These are phyloP conservation scores for Picea mariana DNA, from an alignment of 83 land plant genomes.

Conservation along the genomic window DNA sequence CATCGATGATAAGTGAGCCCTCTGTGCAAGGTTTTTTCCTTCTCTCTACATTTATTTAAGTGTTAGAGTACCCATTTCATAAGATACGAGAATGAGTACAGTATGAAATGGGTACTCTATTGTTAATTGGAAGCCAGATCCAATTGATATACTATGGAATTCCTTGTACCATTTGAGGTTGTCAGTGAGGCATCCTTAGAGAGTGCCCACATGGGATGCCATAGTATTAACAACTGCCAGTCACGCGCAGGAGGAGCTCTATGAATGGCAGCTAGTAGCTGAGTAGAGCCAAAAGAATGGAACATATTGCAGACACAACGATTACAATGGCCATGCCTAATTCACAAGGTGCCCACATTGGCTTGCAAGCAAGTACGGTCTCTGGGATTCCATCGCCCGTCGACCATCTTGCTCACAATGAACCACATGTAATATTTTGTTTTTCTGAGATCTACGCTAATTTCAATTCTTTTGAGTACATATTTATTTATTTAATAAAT, in stretches of 20 bases:
- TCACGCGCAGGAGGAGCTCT: constrained; percentile 90
- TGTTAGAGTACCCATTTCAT: no score
- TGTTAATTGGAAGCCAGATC: constrained; percentile 10
- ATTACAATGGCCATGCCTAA: constrained; percentile 90
- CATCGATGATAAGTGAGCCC: no score
- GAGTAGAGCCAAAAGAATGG: constrained; percentile 54
- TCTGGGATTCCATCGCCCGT: constrained; percentile 64
- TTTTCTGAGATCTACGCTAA: background rate
- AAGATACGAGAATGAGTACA: no score
- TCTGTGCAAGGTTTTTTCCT: no score
- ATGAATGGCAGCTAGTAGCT: constrained; percentile 88
- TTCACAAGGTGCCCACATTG: constrained; percentile 86
- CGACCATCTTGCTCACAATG: constrained; percentile 12
- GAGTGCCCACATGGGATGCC: no score
- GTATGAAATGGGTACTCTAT: no score
- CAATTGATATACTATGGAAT: constrained; percentile 42
- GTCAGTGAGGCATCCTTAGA: constrained; percentile 54
- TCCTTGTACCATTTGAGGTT: constrained; percentile 83
- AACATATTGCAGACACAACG: constrained; percentile 66
- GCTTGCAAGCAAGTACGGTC: constrained; percentile 96
- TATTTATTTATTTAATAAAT: no score
- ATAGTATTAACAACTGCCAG: constrained; percentile 82
- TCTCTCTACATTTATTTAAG: no score
- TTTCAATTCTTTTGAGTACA: no score
- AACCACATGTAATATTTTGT: background rate